Conservation (phyloP, 768 basidiomycete genomes). For the Lactarius tabidus region DNA sequence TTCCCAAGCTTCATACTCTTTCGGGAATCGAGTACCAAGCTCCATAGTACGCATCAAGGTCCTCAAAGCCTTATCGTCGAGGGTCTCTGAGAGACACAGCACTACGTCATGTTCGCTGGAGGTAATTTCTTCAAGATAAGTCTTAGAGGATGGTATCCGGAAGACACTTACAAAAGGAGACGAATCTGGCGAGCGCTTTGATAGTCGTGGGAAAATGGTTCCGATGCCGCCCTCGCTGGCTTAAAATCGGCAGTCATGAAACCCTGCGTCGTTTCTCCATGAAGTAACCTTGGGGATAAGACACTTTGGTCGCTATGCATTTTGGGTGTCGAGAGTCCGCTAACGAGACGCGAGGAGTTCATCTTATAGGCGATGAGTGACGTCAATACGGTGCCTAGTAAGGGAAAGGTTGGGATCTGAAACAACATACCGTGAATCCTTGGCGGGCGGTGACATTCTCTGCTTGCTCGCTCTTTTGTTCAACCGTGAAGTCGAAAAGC, state of each 20-base stretch:
- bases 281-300: constrained; percentile 14
- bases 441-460: constrained; percentile 43
- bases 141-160: background rate
- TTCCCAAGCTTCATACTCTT: too few relatives aligned
- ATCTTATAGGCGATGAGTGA: background rate
- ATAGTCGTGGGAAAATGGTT: background rate
- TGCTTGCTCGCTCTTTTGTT: constrained; percentile 53
- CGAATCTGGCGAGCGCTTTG: constrained; percentile 6
- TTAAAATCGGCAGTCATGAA: constrained; percentile 20
- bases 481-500: constrained; percentile 51
- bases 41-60: background rate
- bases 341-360: background rate
- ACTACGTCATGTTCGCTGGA: constrained; percentile 13
- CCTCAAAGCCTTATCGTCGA: constrained; percentile 9
- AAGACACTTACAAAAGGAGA: constrained; percentile 7
- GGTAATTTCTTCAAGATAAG: background rate
- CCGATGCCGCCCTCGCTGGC: background rate
- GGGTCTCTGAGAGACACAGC: constrained; percentile 13
- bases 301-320: background rate
- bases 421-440: constrained; percentile 43
- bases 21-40: background rate
- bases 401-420: too few relatives aligned
- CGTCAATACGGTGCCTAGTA: too few relatives aligned
- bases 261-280: constrained; percentile 25
- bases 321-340: background rate